phyloP scores from a whole-genome alignment of 148 eudicot genomes.

The Limonium bicolor region DNA sequence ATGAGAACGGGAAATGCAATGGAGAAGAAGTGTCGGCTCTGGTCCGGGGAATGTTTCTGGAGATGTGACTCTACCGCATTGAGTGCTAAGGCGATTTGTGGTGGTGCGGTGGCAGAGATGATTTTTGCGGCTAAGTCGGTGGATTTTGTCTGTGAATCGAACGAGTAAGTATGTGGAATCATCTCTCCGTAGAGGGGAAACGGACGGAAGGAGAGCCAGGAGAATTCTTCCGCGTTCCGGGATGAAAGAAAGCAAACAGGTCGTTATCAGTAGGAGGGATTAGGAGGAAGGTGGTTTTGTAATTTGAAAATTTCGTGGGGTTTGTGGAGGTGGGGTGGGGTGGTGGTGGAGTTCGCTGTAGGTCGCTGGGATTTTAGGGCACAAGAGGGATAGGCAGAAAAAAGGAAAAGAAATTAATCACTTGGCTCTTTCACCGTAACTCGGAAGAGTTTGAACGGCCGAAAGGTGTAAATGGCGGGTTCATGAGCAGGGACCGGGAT shows the following conservation, averaged over 20 bases:
- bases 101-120: conserved; percentile 37
- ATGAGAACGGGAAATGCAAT: conserved; percentile 67
- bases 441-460: too few species aligned
- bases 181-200: conserved; percentile 11
- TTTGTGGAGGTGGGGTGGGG: neutral
- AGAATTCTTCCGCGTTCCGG: too few species aligned
- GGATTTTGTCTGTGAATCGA: conserved; percentile 63
- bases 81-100: conserved; percentile 44
- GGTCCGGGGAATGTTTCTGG: conserved; percentile 54
- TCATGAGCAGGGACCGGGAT: too few species aligned
- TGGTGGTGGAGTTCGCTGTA: neutral
- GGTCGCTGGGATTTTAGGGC: conserved; percentile 3
- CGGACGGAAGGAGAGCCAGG: neutral
- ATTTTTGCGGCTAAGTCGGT: conserved; percentile 53
- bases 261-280: too few species aligned
- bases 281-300: too few species aligned
- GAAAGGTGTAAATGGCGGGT: too few species aligned
- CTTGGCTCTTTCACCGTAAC: too few species aligned
- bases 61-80: conserved; percentile 46
- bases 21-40: conserved; percentile 76
- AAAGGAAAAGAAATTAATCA: too few species aligned
- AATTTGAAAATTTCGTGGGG: neutral
- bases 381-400: neutral
- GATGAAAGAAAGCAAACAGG: too few species aligned
- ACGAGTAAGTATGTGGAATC: conserved; percentile 50